Evolutionary conservation across 176 grass and related monocot species (phyloP).

Genomic region (Oryza coarctata): DNA sequence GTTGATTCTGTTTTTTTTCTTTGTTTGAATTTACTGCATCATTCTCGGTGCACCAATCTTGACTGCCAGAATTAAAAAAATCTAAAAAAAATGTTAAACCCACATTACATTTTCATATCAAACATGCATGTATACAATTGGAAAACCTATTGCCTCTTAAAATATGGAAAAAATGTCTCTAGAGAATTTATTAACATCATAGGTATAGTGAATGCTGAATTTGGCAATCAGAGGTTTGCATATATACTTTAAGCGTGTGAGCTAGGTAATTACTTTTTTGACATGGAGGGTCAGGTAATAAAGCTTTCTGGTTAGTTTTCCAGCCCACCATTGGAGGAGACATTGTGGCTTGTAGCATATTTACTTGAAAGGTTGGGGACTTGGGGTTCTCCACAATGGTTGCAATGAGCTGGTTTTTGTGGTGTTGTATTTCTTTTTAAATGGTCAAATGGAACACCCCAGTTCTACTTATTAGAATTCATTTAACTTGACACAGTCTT

Average conservation of each 20-base stretch:
- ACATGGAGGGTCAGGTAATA: background rate
- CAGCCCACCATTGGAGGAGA: background rate
- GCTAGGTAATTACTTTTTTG: background rate
- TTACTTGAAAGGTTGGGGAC: background rate
- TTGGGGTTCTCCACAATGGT: background rate
- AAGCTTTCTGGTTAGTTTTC: background rate
- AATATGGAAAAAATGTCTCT: background rate
- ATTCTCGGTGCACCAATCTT: background rate
- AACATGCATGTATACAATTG: background rate
- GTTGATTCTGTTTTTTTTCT: background rate
- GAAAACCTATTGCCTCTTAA: constrained; percentile 7
- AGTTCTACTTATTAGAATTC: background rate
- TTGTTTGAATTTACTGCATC: constrained; percentile 12
- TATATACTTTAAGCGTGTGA: background rate
- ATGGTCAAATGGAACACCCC: background rate
- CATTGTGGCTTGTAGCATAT: background rate
- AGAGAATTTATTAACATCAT: background rate
- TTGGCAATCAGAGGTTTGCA: background rate
- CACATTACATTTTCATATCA: background rate
- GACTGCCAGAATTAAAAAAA: background rate
- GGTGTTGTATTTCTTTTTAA: background rate
- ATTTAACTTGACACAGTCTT: too few relatives aligned
- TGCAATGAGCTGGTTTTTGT: constrained; percentile 21
- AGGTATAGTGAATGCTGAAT: background rate
- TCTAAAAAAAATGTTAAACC: background rate